These are phyloP conservation scores for Boletellus emodensis DNA, from an alignment of 768 basidiomycete genomes.

Conservation along the genomic window DNA sequence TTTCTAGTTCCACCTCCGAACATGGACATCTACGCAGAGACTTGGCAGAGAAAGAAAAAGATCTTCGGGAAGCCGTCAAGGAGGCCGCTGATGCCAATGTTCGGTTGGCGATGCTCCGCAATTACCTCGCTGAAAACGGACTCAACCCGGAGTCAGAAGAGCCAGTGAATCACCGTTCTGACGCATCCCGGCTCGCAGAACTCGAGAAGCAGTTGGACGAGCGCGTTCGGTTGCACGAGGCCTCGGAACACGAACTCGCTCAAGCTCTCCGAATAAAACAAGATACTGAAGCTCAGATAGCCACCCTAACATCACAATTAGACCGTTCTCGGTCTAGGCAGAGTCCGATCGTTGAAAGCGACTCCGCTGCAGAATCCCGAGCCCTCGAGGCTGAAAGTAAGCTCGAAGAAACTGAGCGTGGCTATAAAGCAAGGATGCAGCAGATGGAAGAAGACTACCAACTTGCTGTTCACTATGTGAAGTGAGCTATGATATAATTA, in stretches of 20 bases:
- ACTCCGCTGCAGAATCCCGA: conserved; percentile 40
- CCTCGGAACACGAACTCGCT: conserved; percentile 71
- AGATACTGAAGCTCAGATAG: conserved; percentile 70
- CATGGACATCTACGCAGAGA: conserved; percentile 68
- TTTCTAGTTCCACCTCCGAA: conserved; percentile 66
- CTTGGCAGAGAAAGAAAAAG: conserved; percentile 58
- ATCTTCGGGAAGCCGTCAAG: conserved; percentile 59
- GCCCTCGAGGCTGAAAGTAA: conserved; percentile 71
- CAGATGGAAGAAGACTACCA: conserved; percentile 96
- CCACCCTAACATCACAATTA: conserved; percentile 59
- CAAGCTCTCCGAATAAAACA: conserved; percentile 61
- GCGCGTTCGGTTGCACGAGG: conserved; percentile 65
- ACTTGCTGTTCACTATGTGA: conserved; percentile 95
- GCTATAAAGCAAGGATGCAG: conserved; percentile 74
- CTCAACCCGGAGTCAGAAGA: conserved; percentile 73
- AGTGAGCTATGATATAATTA: conserved; percentile 50
- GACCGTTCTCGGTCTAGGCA: conserved; percentile 59
- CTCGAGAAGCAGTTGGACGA: conserved; percentile 78
- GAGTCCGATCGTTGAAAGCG: conserved; percentile 45
- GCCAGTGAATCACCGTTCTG: conserved; percentile 33
- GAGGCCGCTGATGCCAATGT: conserved; percentile 66
- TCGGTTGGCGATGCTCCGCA: conserved; percentile 75
- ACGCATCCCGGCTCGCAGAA: conserved; percentile 55
- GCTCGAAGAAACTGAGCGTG: conserved; percentile 73
- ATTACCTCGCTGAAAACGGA: conserved; percentile 85